Percentiles rank a stretch among this genome's conserved stretches.
Evolutionary conservation across 73 alveolate species (phyloP).

Genomic region (Paramecium sonneborni): DNA sequence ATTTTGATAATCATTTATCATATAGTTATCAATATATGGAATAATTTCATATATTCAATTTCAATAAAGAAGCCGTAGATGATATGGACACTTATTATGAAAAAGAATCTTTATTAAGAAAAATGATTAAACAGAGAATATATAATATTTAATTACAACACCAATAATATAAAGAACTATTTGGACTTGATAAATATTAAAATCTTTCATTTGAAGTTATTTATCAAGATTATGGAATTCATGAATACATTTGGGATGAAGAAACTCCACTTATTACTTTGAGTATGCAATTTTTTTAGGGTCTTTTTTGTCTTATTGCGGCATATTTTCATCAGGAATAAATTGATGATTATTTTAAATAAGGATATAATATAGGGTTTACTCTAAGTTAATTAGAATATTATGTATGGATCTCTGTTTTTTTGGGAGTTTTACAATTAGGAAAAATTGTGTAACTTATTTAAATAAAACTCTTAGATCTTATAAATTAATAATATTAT

Average conservation of each 20-base stretch:
- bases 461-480: not conserved
- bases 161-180: not conserved
- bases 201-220: conserved; percentile 32
- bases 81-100: not conserved
- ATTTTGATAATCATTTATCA: conserved; percentile 32
- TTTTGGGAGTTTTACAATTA: not conserved
- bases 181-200: not conserved
- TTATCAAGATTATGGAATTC: conserved; percentile 27
- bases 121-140: not conserved
- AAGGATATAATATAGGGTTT: not conserved
- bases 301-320: conserved; percentile 16
- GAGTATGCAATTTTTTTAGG: not conserved
- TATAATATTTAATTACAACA: not conserved
- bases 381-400: not conserved
- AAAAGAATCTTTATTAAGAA: conserved; percentile 3
- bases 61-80: conserved; percentile 22
- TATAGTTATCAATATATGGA: conserved; percentile 30
- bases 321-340: conserved; percentile 21
- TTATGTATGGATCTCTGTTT: conserved; percentile 34
- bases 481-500: conserved; percentile 14
- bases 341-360: not conserved
- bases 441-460: not conserved
- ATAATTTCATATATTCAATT: not conserved
- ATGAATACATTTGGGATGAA: conserved; percentile 50
- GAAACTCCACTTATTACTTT: conserved; percentile 18